Evolutionary conservation across 176 grass and related monocot genomes (phyloP), one percentile per base, ranked within the genome.

Genomic region (Stipa capillata): DNA sequence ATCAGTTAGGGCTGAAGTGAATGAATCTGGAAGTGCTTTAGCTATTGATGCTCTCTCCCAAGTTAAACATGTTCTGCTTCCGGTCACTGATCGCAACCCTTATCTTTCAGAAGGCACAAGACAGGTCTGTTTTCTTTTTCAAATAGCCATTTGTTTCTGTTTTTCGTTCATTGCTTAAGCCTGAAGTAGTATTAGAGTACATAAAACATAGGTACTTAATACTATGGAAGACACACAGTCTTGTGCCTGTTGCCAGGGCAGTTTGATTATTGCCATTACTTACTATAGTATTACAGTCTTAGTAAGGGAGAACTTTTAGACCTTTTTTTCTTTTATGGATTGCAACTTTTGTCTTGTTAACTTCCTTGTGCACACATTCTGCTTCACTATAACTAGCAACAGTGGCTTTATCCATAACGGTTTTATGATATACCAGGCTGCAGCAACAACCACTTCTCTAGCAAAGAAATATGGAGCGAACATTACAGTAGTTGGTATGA

Each of bases 101-200:
- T 99, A 95, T 66, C 96, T 99, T 74, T 99, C 96, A 58, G 96
- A 99, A 64, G 96, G 96, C 84, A 99, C 96, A 76, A 82, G 90
- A 89, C 96, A 91, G 96, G 96, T 99, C 13, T 44, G 20, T 54
- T 69, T 25, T 55, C 41, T 74, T 47, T 60, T 71, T 75, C 65
- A 44, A 23, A 73, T 57, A 37, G 16, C 63, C 3, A 31, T 63
- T 63, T 21, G 9, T 32, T 65, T 41, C 42, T 32, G 16, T 18
- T 69, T 81, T n/a, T 48, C 6, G 3, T 62, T 51, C 7, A 39
- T 73, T 57, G 20, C 0, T 54, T 64, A 52, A 48, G n/a, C n/a
- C n/a, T n/a, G n/a, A n/a, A n/a, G n/a, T n/a, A n/a, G n/a, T n/a
- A n/a, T n/a, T n/a, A 11, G 48, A 51, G 25, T 45, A 20, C 24